phyloP scores from a whole-genome alignment of 108 stramenopile genomes.

The Chaetoceros tenuissimus region DNA sequence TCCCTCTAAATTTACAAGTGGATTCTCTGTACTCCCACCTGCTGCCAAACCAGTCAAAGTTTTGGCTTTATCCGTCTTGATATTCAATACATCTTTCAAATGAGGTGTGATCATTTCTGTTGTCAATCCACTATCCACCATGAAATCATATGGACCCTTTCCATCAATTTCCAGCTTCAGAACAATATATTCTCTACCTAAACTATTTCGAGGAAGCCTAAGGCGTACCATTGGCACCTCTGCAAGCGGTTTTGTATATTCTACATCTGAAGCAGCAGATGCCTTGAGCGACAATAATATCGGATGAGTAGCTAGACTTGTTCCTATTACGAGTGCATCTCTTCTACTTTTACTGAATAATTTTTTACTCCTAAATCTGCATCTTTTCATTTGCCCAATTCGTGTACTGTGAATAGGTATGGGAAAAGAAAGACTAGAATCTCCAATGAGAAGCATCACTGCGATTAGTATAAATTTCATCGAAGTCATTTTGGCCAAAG shows the following conservation, averaged over 20 bases:
- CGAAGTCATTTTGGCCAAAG: too few species aligned
- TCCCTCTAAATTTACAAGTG: slow-evolving; percentile 38
- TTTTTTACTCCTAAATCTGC: too few species aligned
- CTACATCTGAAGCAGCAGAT: background rate
- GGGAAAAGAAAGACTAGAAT: too few species aligned
- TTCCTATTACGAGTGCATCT: too few species aligned
- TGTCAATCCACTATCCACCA: slow-evolving; percentile 72
- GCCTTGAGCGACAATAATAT: background rate
- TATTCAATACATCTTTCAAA: slow-evolving; percentile 33
- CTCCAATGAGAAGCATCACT: too few species aligned
- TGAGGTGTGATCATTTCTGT: slow-evolving; percentile 75
- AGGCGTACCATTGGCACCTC: slow-evolving; percentile 51
- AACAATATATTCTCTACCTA: slow-evolving; percentile 69
- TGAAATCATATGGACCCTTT: slow-evolving; percentile 69
- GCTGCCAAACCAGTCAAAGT: slow-evolving; percentile 41
- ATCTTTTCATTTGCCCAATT: too few species aligned
- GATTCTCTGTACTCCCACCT: slow-evolving; percentile 24
- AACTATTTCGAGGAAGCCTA: slow-evolving; percentile 33
- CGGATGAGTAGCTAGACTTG: background rate
- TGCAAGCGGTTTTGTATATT: slow-evolving; percentile 8
- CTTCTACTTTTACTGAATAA: too few species aligned
- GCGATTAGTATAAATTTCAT: too few species aligned
- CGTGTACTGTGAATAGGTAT: too few species aligned
- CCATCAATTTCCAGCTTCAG: slow-evolving; percentile 46
- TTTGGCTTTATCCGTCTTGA: slow-evolving; percentile 11